These are phyloP conservation scores for Excoecaria agallocha DNA, from an alignment of 345 rosid genomes.

Conservation along the genomic window DNA sequence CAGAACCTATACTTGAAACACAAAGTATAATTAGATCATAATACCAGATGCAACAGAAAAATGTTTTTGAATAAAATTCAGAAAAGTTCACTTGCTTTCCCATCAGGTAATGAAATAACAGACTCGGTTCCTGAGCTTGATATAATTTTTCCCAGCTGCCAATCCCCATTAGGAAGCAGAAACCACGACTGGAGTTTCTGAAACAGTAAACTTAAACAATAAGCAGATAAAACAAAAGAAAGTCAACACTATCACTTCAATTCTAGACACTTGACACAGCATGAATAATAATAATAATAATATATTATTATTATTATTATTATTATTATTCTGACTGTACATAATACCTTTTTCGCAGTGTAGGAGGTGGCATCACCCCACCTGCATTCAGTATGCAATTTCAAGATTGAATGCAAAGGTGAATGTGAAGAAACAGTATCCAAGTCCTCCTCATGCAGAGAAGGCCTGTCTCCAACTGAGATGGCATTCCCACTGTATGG, in stretches of 20 bases:
- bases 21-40: conserved; percentile 16
- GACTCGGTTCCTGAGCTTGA: conserved; percentile 67
- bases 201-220: conserved; percentile 27
- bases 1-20: conserved; percentile 45
- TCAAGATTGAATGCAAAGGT: conserved; percentile 48
- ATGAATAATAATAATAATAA: too few species aligned
- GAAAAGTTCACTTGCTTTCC: conserved; percentile 55
- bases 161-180: conserved; percentile 78
- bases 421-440: conserved; percentile 35
- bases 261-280: neutral
- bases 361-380: conserved; percentile 80
- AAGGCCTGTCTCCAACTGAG: conserved; percentile 49
- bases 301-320: too few species aligned
- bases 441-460: conserved; percentile 41
- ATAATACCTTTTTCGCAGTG: conserved; percentile 68
- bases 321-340: neutral
- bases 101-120: conserved; percentile 64
- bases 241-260: neutral
- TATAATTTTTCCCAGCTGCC: conserved; percentile 80
- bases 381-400: conserved; percentile 49
- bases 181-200: conserved; percentile 88
- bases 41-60: conserved; percentile 15
- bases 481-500: conserved; percentile 54
- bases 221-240: conserved; percentile 15
- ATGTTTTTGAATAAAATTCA: conserved; percentile 8